Conservation (phyloP, 2,329 filamentous ascomycete species). For the Drechslera avenae region DNA sequence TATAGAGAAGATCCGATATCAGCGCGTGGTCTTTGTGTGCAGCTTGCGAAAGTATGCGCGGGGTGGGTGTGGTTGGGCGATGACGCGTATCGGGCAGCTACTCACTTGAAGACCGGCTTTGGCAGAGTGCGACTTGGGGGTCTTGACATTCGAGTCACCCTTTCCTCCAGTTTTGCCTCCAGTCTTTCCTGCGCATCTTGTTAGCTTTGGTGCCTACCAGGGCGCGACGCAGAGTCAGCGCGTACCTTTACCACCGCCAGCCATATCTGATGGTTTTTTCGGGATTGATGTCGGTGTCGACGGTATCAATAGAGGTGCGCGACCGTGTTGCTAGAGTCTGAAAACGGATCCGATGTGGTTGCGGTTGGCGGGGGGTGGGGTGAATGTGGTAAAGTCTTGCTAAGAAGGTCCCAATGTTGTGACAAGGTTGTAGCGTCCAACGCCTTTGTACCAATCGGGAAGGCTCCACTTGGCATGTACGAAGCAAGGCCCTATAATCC, state of each 20-base stretch:
- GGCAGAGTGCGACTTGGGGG: constrained; percentile 90
- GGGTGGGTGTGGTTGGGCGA: constrained; percentile 30
- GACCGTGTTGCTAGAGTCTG: constrained; percentile 35
- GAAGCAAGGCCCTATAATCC: constrained; percentile 17
- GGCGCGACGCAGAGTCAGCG: constrained; percentile 48
- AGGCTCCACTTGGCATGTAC: constrained; percentile 25
- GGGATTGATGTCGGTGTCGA: constrained; percentile 27
- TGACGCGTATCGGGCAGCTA: constrained; percentile 36
- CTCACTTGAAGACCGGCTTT: constrained; percentile 95
- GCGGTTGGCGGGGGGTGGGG: constrained; percentile 41
- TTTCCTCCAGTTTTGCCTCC: constrained; percentile 92
- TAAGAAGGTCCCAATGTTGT: constrained; percentile 39
- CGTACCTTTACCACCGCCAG: constrained; percentile 89
- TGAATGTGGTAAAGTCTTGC: constrained; percentile 40
- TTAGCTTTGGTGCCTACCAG: constrained; percentile 26
- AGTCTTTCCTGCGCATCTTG: constrained; percentile 54
- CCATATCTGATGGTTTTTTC: constrained; percentile 55
- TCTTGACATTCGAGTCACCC: constrained; percentile 77
- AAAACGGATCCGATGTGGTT: constrained; percentile 35
- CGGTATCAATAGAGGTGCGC: constrained; percentile 38
- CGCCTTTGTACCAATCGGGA: constrained; percentile 38
- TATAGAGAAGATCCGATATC: constrained; percentile 51
- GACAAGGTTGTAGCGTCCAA: constrained; percentile 24
- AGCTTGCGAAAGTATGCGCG: constrained; percentile 21
- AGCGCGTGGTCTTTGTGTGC: constrained; percentile 29